Evolutionary conservation across 768 basidiomycete species (phyloP), one percentile per base, ranked within the genome.

Genomic region (Kwoniella heveanensis): DNA sequence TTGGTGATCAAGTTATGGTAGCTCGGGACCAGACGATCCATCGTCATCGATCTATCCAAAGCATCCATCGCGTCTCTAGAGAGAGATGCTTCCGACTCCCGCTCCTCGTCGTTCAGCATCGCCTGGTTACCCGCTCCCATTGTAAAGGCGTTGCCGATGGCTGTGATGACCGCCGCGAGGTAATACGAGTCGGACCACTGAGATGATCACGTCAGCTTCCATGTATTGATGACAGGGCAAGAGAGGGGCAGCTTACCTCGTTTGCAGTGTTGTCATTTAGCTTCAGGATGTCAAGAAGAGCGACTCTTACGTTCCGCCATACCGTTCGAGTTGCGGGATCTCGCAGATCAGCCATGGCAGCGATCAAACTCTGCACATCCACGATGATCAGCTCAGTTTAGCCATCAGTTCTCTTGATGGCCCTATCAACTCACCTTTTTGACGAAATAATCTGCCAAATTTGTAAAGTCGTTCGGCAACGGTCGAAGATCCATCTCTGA

Each of bases 191-290:
- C 96, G 49, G 92, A 90, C 75, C 88, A 94, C 92, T 95, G 68
- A 9, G 5, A 17, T 12, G 3, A 29, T 62, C 53, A 55, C 46
- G 17, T 19, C 9, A 9, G 9, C 13, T 39, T 54, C 13, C 17
- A 5, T 4, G 7, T 8, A 44, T 19, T 44, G 17, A 10, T n/a
- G n/a, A n/a, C n/a, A 44, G 3, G 24, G 25, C 27, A 21, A n/a
- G 2, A 19, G 19, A 30, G 37, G 13, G 8, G 32, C 13, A 3
- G 80, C 91, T 74, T 68, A 95, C 93, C 46, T 86, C 84, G 77
- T 95, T 96, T 21, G 87, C 85, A 2, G 92, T 91, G 78, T 97
- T 98, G 79, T 97, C 95, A 76, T 97, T 97, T 78, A 91, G 92
- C 12, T 88, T 86, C n/a, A 98, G 83, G 67, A 94, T 89, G 76